Percentiles rank a stretch among this genome's conserved stretches.
These are phyloP conservation scores for Geotrichum klebahnii DNA, from an alignment of 1,139 yeast genomes.

Conservation along the genomic window DNA sequence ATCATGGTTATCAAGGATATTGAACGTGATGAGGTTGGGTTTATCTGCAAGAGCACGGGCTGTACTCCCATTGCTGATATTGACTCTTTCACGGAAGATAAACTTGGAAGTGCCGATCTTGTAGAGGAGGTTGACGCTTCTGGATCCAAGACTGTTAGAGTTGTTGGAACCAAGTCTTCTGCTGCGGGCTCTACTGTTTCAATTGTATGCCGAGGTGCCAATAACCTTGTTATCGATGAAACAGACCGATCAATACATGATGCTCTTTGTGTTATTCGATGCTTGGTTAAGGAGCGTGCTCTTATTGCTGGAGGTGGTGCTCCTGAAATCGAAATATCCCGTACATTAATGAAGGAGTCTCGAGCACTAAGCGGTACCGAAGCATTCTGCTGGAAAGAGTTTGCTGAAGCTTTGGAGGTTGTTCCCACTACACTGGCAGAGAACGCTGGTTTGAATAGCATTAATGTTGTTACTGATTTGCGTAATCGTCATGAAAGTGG, in stretches of 20 bases:
- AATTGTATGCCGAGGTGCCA: conserved; percentile 92
- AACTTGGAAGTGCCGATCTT: conserved; percentile 88
- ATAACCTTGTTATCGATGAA: conserved; percentile 82
- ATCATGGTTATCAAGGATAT: conserved; percentile 92
- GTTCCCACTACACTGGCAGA: conserved; percentile 97
- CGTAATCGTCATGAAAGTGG: conserved; percentile 90
- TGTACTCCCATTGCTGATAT: conserved; percentile 96
- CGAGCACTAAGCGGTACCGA: conserved; percentile 81
- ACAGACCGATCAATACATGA: conserved; percentile 96
- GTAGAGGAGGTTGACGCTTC: conserved; percentile 89
- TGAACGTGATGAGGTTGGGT: conserved; percentile 95
- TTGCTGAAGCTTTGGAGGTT: conserved; percentile 91
- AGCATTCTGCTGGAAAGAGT: conserved; percentile 91
- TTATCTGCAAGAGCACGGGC: conserved; percentile 83
- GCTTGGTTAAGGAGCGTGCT: conserved; percentile 90
- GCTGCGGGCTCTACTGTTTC: conserved; percentile 66
- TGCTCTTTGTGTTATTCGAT: conserved; percentile 93
- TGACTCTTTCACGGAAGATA: conserved; percentile 86
- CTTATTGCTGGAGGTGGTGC: conserved; percentile 99
- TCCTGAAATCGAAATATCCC: conserved; percentile 93
- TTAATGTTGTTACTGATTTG: conserved; percentile 89
- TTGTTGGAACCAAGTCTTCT: conserved; percentile 76
- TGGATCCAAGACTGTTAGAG: conserved; percentile 86
- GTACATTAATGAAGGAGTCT: conserved; percentile 73
- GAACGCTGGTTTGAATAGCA: conserved; percentile 94